Percentiles rank a stretch among this genome's conserved stretches.
Evolutionary conservation across 805 yeast species (phyloP).

Genomic region (Kuraishia piskuri): DNA sequence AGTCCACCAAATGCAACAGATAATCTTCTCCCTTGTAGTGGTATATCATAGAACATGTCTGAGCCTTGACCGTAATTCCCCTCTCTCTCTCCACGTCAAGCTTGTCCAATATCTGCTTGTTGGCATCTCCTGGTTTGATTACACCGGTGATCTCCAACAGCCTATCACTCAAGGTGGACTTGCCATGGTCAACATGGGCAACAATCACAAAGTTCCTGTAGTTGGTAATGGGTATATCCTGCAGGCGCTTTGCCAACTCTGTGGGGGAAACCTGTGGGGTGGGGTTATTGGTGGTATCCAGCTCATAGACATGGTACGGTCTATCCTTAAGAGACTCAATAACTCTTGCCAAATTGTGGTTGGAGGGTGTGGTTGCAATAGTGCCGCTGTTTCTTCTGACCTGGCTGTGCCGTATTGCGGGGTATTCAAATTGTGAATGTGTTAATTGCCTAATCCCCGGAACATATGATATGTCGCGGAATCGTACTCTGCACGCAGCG

Average conservation of each 20-base stretch:
- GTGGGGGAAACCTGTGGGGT: constrained; percentile 8
- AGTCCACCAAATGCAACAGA: constrained; percentile 83
- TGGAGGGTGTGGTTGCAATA: background rate
- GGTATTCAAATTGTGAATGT: too few species aligned
- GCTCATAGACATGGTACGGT: constrained; percentile 9
- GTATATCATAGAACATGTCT: constrained; percentile 91
- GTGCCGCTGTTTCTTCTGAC: background rate
- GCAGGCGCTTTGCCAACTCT: constrained; percentile 38
- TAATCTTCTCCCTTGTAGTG: constrained; percentile 62
- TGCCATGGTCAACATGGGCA: constrained; percentile 86
- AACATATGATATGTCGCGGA: too few species aligned
- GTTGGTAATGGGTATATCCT: constrained; percentile 72
- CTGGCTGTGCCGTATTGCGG: background rate
- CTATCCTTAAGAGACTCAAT: background rate
- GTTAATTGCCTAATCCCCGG: too few species aligned
- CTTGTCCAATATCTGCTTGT: constrained; percentile 82
- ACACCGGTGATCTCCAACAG: constrained; percentile 85
- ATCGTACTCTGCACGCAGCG: too few species aligned
- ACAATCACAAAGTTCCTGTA: constrained; percentile 90
- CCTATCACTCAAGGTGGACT: constrained; percentile 85
- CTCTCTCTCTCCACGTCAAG: constrained; percentile 93
- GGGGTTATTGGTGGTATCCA: constrained; percentile 21
- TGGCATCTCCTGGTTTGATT: constrained; percentile 57
- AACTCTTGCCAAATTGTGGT: background rate
- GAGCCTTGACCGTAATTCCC: constrained; percentile 96